Evolutionary conservation across 345 rosid genomes (phyloP).

Genomic region (Capsella bursapastoris): DNA sequence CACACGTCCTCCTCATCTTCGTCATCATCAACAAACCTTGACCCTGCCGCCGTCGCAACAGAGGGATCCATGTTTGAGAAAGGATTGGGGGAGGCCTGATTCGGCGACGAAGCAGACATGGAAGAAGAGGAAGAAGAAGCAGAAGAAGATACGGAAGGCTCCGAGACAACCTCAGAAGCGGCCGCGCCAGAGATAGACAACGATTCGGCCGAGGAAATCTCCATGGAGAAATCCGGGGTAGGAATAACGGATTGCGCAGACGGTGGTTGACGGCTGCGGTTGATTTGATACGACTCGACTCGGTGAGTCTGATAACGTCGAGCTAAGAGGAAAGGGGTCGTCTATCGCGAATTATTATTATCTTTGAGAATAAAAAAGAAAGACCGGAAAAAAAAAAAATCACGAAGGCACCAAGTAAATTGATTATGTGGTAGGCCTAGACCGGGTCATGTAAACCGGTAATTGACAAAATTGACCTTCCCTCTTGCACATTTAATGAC

Average conservation of each 20-base stretch:
- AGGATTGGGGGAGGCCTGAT: conserved; percentile 38
- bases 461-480: conserved; percentile 13
- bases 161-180: conserved; percentile 39
- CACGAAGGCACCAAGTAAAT: conserved; percentile 22
- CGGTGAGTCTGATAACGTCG: conserved; percentile 43
- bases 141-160: conserved; percentile 32
- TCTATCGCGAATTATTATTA: conserved; percentile 24
- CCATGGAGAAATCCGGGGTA: conserved; percentile 44
- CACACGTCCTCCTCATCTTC: conserved; percentile 97
- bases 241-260: neutral
- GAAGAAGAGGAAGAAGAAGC: conserved; percentile 42
- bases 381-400: neutral
- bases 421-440: conserved; percentile 8
- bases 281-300: conserved; percentile 34
- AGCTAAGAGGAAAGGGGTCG: conserved; percentile 33
- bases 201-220: conserved; percentile 49
- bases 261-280: conserved; percentile 13
- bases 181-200: conserved; percentile 39
- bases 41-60: conserved; percentile 23
- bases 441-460: conserved; percentile 26
- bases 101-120: conserved; percentile 41
- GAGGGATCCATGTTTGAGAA: conserved; percentile 37
- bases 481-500: conserved; percentile 29
- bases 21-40: conserved; percentile 62
- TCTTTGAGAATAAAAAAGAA: conserved; percentile 4